Evolutionary conservation across 352 stramenopile genomes (phyloP), one percentile per base, ranked within the genome.

Genomic region (Globisporangium spiculum): DNA sequence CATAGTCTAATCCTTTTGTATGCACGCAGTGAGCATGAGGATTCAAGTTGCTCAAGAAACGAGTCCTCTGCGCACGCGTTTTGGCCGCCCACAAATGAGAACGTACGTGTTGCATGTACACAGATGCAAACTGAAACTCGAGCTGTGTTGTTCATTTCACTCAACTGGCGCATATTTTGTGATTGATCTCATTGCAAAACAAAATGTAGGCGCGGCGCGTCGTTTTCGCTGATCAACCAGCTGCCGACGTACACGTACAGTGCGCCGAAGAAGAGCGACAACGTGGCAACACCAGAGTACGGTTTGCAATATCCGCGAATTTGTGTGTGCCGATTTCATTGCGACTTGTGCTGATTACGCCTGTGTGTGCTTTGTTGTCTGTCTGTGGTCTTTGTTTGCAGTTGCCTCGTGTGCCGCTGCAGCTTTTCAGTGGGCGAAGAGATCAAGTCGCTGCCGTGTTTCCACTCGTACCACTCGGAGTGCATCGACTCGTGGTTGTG

Each of bases 401-500:
- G 86, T 48, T 98, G 95, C 68, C 76, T 97, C n/a, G 96, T 98
- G 32, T 98, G 95, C 73, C 85, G 97, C 34, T 91, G 91, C 60
- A 77, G 92, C 38, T 98, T 98, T 63, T 75, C 86, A 68, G 73
- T 88, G 12, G 92, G 92, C 44, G 94, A 98, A 59, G 83, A 97
- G 73, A 92, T 98, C 75, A 96, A 97, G 72, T 97, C 90, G 36
- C 74, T 98, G 57, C 93, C 93, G 32, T 98, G 94, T 72, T 97
- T 97, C 68, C 94, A 98, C 70, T 96, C 86, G 36, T 98, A 98
- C 69, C 94, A 98, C 75, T 94, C 84, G 68, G 86, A 96, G 41
- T 98, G 94, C 73, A 90, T 98, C 56, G 93, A 98, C 73, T 88
- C 83, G 64, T 98, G 94, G 94, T 78, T 98, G 8, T 83, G 76